Evolutionary conservation across 805 yeast species (phyloP).

Genomic region (Millerago galiae): DNA sequence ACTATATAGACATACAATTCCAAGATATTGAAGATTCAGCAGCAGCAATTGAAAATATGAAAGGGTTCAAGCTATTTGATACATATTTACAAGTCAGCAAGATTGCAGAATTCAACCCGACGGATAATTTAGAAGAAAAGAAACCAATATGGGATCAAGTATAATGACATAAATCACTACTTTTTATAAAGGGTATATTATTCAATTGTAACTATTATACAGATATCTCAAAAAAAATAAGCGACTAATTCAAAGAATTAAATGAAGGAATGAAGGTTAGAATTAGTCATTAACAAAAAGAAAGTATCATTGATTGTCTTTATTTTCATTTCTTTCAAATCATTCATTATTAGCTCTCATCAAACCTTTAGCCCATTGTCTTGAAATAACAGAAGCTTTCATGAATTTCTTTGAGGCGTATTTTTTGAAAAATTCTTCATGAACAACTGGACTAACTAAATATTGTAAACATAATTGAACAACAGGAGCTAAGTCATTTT

Average conservation of each 20-base stretch:
- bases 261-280: neutral
- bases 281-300: neutral
- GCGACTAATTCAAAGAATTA: neutral
- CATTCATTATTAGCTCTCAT: slow-evolving; percentile 11
- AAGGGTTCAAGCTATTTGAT: slow-evolving; percentile 15
- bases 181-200: neutral
- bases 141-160: slow-evolving; percentile 15
- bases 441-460: slow-evolving; percentile 71
- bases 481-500: slow-evolving; percentile 64
- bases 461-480: slow-evolving; percentile 72
- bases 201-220: neutral
- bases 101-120: slow-evolving; percentile 7
- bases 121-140: slow-evolving; percentile 5
- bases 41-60: slow-evolving; percentile 21
- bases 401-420: slow-evolving; percentile 84
- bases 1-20: slow-evolving; percentile 17
- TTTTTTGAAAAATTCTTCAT: slow-evolving; percentile 89
- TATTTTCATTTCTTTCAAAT: neutral
- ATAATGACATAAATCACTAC: neutral
- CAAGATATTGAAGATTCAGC: slow-evolving; percentile 20
- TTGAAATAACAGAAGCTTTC: slow-evolving; percentile 74
- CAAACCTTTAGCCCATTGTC: slow-evolving; percentile 73
- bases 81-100: slow-evolving; percentile 16
- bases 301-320: neutral
- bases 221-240: neutral